Percentiles rank a stretch among this genome's conserved stretches.
Evolutionary conservation across 2,329 filamentous ascomycete genomes (phyloP).

Genomic region (Aspergillus sp.): DNA sequence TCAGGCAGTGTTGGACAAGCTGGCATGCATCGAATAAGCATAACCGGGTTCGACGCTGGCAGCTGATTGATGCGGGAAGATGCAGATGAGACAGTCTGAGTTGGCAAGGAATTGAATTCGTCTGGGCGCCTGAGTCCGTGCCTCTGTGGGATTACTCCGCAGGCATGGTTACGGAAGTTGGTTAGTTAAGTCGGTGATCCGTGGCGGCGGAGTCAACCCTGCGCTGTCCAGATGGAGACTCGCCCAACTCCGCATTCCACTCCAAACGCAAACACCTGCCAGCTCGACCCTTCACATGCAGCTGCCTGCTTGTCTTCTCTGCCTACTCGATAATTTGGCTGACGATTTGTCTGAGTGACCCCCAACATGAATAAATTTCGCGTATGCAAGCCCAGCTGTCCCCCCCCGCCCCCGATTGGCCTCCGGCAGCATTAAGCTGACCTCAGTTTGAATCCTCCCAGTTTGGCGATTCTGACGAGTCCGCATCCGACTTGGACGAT

Average conservation of each 20-base stretch:
- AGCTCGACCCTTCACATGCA: slow-evolving; percentile 4
- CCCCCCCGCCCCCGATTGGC: slow-evolving; percentile 1
- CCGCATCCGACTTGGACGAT: slow-evolving; percentile 57
- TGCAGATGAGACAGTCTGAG: slow-evolving; percentile 11
- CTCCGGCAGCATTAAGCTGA: slow-evolving; percentile 3
- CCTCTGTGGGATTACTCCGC: neutral
- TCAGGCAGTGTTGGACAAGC: slow-evolving; percentile 16
- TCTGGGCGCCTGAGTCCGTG: neutral
- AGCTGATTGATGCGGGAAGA: slow-evolving; percentile 14
- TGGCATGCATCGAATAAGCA: slow-evolving; percentile 18
- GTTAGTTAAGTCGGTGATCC: neutral
- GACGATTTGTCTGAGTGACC: neutral
- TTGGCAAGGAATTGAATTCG: slow-evolving; percentile 7
- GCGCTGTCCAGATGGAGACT: neutral
- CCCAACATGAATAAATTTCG: slow-evolving; percentile 34
- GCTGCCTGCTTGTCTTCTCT: neutral
- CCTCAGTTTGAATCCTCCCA: slow-evolving; percentile 20
- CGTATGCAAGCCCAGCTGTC: slow-evolving; percentile 23
- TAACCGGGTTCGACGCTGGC: slow-evolving; percentile 8
- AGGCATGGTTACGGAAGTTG: neutral
- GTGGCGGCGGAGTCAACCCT: neutral
- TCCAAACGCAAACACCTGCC: neutral
- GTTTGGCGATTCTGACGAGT: slow-evolving; percentile 48
- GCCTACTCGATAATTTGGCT: neutral
- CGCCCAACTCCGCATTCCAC: slow-evolving; percentile 1